Evolutionary conservation across 1,284 basidiomycete genomes (phyloP).

Genomic region (Ceratobasidium sp.): DNA sequence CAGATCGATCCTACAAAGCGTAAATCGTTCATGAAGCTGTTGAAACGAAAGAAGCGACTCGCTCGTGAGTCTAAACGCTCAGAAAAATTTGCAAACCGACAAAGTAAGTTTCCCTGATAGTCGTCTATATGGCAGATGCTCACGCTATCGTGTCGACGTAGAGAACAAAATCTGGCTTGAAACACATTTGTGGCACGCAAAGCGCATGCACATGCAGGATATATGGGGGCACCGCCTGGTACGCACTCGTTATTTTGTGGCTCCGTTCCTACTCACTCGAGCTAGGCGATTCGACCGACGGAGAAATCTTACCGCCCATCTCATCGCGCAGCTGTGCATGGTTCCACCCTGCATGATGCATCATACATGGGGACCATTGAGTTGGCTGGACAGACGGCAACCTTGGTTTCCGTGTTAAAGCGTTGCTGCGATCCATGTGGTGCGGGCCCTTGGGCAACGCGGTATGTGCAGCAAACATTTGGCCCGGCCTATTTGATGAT

Average conservation of each 20-base stretch:
- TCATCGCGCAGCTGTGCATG: conserved; percentile 84
- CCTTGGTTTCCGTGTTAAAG: conserved; percentile 66
- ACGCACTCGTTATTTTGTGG: conserved; percentile 48
- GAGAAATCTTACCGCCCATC: conserved; percentile 91
- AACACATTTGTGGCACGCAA: conserved; percentile 94
- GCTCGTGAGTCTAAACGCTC: conserved; percentile 58
- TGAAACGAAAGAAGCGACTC: conserved; percentile 19
- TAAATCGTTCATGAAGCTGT: conserved; percentile 56
- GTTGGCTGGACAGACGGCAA: conserved; percentile 68
- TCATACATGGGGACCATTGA: conserved; percentile 85
- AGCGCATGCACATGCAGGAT: conserved; percentile 90
- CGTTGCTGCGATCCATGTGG: conserved; percentile 71
- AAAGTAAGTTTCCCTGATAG: conserved; percentile 62
- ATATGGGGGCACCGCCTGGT: conserved; percentile 91
- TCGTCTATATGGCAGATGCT: not conserved
- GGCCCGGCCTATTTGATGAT: not conserved
- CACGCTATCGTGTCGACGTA: conserved; percentile 52
- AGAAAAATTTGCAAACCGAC: conserved; percentile 69
- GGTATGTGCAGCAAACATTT: conserved; percentile 57
- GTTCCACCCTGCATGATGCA: conserved; percentile 85
- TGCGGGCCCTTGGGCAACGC: conserved; percentile 64
- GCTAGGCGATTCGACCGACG: conserved; percentile 79
- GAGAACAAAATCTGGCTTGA: conserved; percentile 90
- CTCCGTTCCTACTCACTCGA: not conserved
- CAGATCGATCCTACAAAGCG: conserved; percentile 83